phyloP scores from a whole-genome alignment of 129 eudicot species.

The Kitagawia praeruptora region DNA sequence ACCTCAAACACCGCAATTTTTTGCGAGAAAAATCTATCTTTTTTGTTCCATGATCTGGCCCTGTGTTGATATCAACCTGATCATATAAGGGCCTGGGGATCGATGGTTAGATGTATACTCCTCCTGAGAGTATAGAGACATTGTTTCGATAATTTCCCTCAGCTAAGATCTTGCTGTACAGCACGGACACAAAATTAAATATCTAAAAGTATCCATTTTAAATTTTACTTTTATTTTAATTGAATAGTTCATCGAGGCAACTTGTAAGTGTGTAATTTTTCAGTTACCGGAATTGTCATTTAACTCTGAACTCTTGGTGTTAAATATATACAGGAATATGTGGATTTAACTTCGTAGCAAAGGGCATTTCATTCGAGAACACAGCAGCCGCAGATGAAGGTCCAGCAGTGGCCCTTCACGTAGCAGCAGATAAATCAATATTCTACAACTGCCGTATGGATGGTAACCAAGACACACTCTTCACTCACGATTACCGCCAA shows the following conservation, averaged over 20 bases:
- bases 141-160: too few relatives aligned
- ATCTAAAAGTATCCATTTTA: too few relatives aligned
- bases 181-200: too few relatives aligned
- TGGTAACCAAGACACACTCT: conserved; percentile 44
- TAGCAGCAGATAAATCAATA: conserved; percentile 33
- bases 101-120: not conserved
- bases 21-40: not conserved
- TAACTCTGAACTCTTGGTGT: not conserved
- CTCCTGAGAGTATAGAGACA: too few relatives aligned
- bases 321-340: conserved; percentile 15
- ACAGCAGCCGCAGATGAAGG: conserved; percentile 32
- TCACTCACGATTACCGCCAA: conserved; percentile 34
- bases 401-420: conserved; percentile 51
- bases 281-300: not conserved
- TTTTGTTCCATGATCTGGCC: not conserved
- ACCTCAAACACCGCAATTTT: not conserved
- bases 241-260: not conserved
- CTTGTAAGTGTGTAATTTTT: not conserved
- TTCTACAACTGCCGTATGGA: conserved; percentile 38
- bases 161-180: not conserved
- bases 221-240: too few relatives aligned
- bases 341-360: conserved; percentile 31
- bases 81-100: too few relatives aligned
- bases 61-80: not conserved
- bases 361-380: conserved; percentile 44